Evolutionary conservation across 2,329 filamentous ascomycete species (phyloP), one percentile per base, ranked within the genome.

Genomic region (Sarocladiaceae sp.): DNA sequence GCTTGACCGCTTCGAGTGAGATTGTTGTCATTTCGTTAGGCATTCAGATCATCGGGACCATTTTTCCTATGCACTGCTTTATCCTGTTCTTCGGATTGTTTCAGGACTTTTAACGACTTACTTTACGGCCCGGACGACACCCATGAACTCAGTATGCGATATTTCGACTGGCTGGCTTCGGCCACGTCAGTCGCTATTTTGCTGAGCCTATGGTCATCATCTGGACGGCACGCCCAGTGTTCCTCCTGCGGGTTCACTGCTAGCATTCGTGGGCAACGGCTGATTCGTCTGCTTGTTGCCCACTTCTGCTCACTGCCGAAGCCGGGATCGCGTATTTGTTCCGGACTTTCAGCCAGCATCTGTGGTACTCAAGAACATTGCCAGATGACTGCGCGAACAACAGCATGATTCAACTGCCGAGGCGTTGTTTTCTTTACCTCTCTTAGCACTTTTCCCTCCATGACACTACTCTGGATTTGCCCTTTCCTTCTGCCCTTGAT

Each of bases 31-130:
- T 62, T 18, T 57, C 55, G 60, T 60, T 60, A 54, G 57, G 53
- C 55, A 39, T 61, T 57, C 58, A 52, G 55, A 56, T 57, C 58
- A 56, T 54, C 46, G 26, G 53, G 61, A 57, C 56, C 51, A 58
- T 60, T 54, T 62, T 67, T 63, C 62, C 55, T 59, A 64, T 62
- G 60, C 66, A 65, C 62, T 66, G 64, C 63, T 69, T 63, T 69
- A 69, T 70, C 67, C 71, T 60, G 68, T 69, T 72, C 68, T 73
- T 70, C 66, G 66, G 71, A 66, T 60, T 59, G 62, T 66, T 57
- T 64, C 60, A 59, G 56, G 59, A 37, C 47, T 50, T 28, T 36
- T 67, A 52, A 66, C 61, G 62, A 66, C 60, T 65, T 67, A 55
- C 65, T 57, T 57, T 59, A 66, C 72, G 69, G 68, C 70, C 73